Conservation (phyloP, 2,329 filamentous ascomycete species). For the Epichloe sibirici region DNA sequence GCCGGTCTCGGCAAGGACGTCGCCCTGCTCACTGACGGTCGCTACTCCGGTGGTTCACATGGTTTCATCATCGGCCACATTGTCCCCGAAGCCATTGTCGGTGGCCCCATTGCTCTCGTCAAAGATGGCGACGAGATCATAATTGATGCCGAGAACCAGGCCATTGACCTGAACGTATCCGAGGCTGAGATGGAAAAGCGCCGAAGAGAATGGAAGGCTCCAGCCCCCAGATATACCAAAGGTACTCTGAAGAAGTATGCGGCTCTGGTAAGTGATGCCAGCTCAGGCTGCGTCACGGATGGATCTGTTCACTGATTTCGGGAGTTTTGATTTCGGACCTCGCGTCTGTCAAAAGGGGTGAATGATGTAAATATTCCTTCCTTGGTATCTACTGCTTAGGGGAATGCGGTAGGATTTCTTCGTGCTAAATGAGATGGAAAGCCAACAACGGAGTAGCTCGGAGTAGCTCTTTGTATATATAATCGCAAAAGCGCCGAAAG, state of each 20-base stretch:
- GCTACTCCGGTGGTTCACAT: slow-evolving; percentile 72
- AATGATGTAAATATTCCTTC: background rate
- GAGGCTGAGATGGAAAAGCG: slow-evolving; percentile 51
- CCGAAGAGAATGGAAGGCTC: slow-evolving; percentile 48
- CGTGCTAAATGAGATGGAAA: background rate
- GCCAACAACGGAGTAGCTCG: background rate
- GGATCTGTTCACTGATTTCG: slow-evolving; percentile 14
- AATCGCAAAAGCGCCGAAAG: background rate
- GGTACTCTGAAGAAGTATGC: slow-evolving; percentile 65
- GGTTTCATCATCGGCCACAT: slow-evolving; percentile 83
- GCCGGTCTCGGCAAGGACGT: slow-evolving; percentile 68
- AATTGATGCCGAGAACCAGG: slow-evolving; percentile 67
- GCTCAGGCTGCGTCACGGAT: slow-evolving; percentile 47
- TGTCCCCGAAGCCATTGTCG: slow-evolving; percentile 75
- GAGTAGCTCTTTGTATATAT: background rate
- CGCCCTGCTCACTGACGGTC: slow-evolving; percentile 60
- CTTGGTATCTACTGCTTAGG: background rate
- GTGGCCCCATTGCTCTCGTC: slow-evolving; percentile 76
- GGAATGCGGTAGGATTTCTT: background rate
- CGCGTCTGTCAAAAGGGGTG: background rate
- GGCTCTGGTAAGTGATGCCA: slow-evolving; percentile 43
- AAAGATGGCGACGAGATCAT: slow-evolving; percentile 67
- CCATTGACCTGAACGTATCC: slow-evolving; percentile 54
- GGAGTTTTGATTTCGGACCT: background rate
- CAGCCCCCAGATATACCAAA: slow-evolving; percentile 43